Percentiles rank a stretch among this genome's conserved stretches.
Conservation (phyloP, 108 stramenopile genomes). For the Cyclotella distinguenda region DNA sequence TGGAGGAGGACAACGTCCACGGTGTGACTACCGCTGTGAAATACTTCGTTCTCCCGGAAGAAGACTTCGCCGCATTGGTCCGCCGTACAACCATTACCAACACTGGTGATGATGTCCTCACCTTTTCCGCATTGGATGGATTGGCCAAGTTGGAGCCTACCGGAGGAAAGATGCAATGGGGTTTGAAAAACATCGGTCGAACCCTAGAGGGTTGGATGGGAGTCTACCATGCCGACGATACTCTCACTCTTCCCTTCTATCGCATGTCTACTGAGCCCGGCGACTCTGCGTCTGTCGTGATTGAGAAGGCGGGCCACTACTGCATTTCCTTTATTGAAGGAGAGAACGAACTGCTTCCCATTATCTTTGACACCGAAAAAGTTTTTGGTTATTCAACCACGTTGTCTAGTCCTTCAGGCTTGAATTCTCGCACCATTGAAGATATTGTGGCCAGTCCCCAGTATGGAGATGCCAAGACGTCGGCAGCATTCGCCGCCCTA, state of each 20-base stretch:
- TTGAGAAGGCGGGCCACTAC: conserved; percentile 90
- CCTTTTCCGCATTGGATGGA: conserved; percentile 83
- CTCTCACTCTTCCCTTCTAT: conserved; percentile 87
- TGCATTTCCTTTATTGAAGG: conserved; percentile 85
- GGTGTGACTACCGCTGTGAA: conserved; percentile 78
- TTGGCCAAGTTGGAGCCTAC: conserved; percentile 87
- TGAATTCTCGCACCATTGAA: conserved; percentile 56
- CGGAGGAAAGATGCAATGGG: conserved; percentile 78
- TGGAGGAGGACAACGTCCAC: conserved; percentile 75
- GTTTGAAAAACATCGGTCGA: conserved; percentile 90
- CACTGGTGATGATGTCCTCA: conserved; percentile 57
- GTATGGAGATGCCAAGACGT: conserved; percentile 91
- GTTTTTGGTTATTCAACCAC: conserved; percentile 87
- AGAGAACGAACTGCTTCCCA: conserved; percentile 67
- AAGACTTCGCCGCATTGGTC: conserved; percentile 85
- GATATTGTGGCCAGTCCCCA: conserved; percentile 74
- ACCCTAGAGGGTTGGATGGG: conserved; percentile 97
- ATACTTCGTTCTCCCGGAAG: conserved; percentile 88
- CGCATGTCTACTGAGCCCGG: conserved; percentile 87
- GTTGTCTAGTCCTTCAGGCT: conserved; percentile 63
- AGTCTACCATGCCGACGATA: conserved; percentile 86
- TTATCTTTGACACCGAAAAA: conserved; percentile 89
- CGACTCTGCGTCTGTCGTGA: conserved; percentile 84
- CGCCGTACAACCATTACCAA: conserved; percentile 88
- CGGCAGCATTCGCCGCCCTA: conserved; percentile 89